Percentiles rank a stretch among this genome's conserved stretches.
These are phyloP conservation scores for Larix kaempferi DNA, from an alignment of 75 land plant genomes.

Conservation along the genomic window DNA sequence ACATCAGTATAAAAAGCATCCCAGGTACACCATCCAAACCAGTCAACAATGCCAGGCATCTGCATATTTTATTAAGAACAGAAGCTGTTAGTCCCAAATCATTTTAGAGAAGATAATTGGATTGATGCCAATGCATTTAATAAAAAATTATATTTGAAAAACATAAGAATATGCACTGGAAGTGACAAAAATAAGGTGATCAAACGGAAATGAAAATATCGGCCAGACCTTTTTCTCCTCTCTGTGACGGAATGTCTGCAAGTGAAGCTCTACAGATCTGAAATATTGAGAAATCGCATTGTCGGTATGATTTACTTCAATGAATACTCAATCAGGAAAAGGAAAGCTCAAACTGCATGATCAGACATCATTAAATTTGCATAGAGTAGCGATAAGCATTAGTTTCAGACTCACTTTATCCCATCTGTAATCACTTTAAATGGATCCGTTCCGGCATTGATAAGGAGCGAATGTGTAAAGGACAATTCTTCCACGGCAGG, in stretches of 20 bases:
- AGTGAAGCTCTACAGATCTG: slow-evolving; percentile 69
- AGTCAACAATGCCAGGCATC: slow-evolving; percentile 92
- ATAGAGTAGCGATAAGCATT: too few relatives aligned
- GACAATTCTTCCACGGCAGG: slow-evolving; percentile 47
- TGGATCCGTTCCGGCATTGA: slow-evolving; percentile 67
- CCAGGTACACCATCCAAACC: slow-evolving; percentile 99
- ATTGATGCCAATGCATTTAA: not conserved
- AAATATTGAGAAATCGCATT: not conserved
- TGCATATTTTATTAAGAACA: slow-evolving; percentile 13
- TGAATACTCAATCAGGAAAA: not conserved
- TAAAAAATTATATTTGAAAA: not conserved
- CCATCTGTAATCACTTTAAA: slow-evolving; percentile 77
- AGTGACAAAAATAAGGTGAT: not conserved
- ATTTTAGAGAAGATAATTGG: not conserved
- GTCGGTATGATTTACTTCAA: not conserved
- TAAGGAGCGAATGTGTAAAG: slow-evolving; percentile 57
- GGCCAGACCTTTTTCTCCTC: slow-evolving; percentile 70
- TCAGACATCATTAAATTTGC: not conserved
- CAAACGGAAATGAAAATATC: too few relatives aligned
- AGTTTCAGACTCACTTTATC: slow-evolving; percentile 44
- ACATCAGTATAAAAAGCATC: slow-evolving; percentile 96
- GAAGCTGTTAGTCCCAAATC: too few relatives aligned
- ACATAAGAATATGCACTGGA: not conserved
- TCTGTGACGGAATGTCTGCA: slow-evolving; percentile 64
- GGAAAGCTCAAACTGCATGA: not conserved